Conservation (phyloP, 768 basidiomycete genomes). For the Rhizopogon sp. region DNA sequence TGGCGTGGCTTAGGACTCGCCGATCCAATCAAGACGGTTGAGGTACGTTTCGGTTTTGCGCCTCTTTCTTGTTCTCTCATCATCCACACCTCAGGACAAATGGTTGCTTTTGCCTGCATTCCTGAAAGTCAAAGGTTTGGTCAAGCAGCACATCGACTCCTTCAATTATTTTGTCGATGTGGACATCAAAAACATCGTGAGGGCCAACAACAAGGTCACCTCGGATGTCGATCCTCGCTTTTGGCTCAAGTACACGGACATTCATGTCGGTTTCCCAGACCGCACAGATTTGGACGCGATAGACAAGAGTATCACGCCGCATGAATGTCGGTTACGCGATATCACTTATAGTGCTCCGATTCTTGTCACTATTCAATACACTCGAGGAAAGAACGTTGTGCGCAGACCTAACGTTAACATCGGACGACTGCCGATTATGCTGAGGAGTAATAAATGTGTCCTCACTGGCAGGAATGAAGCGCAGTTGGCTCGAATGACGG, state of each 20-base stretch:
- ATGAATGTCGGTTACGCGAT: slow-evolving; percentile 95
- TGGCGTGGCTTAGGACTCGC: slow-evolving; percentile 80
- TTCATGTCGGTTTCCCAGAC: slow-evolving; percentile 88
- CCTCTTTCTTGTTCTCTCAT: slow-evolving; percentile 3
- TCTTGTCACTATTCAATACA: slow-evolving; percentile 92
- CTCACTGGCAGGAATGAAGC: slow-evolving; percentile 71
- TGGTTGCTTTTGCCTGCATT: slow-evolving; percentile 97
- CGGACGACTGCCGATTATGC: slow-evolving; percentile 93
- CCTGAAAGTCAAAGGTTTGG: slow-evolving; percentile 94
- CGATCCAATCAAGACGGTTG: slow-evolving; percentile 86
- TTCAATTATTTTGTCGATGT: slow-evolving; percentile 99
- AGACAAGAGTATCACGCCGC: slow-evolving; percentile 85
- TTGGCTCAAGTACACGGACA: slow-evolving; percentile 95
- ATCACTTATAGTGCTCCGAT: slow-evolving; percentile 93
- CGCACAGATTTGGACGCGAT: slow-evolving; percentile 78
- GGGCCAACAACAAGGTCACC: slow-evolving; percentile 88
- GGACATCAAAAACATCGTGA: slow-evolving; percentile 95
- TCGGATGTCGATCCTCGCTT: slow-evolving; percentile 97
- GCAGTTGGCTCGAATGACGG: slow-evolving; percentile 89
- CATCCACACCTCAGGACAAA: slow-evolving; percentile 68
- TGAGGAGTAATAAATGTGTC: slow-evolving; percentile 92
- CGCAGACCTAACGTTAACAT: slow-evolving; percentile 79
- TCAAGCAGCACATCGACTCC: slow-evolving; percentile 98
- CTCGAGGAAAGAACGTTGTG: slow-evolving; percentile 85
- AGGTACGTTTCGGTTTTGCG: slow-evolving; percentile 49